Conservation (phyloP, 768 basidiomycete species). For the Coprinellus micaceus region DNA sequence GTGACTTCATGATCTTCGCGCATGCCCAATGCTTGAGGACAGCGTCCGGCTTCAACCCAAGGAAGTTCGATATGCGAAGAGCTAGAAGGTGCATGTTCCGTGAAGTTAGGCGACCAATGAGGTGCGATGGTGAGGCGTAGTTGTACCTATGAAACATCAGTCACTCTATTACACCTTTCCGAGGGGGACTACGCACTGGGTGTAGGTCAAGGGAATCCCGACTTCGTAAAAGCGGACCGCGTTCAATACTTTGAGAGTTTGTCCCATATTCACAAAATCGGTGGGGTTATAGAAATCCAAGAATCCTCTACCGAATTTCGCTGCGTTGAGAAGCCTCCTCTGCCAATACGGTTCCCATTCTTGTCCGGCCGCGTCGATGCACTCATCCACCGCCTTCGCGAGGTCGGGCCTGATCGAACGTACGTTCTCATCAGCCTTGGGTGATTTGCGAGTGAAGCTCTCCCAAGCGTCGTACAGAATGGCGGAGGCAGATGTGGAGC, state of each 20-base stretch:
- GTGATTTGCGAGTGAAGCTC: constrained; percentile 76
- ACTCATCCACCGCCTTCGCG: constrained; percentile 82
- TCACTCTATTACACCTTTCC: constrained; percentile 2
- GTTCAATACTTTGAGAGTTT: constrained; percentile 89
- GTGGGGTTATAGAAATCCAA: constrained; percentile 89
- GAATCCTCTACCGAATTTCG: constrained; percentile 92
- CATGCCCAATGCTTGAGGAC: constrained; percentile 96
- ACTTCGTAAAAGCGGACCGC: constrained; percentile 89
- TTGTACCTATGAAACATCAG: constrained; percentile 57
- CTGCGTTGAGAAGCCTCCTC: constrained; percentile 82
- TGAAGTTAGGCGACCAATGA: constrained; percentile 79
- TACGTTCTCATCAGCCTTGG: constrained; percentile 92
- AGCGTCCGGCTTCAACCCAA: constrained; percentile 77
- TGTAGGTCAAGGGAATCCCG: constrained; percentile 88
- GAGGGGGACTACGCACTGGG: constrained; percentile 56
- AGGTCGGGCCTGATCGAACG: constrained; percentile 85
- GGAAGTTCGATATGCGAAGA: constrained; percentile 81
- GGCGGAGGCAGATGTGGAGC: constrained; percentile 87
- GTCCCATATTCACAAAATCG: constrained; percentile 90
- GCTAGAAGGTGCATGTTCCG: constrained; percentile 91
- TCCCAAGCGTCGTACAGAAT: constrained; percentile 93
- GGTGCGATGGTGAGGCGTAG: constrained; percentile 72
- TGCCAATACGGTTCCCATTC: constrained; percentile 94
- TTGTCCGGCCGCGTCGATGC: constrained; percentile 88
- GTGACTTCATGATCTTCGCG: constrained; percentile 80